A percentile compares a stretch with the other conserved stretches of the same genome.
Evolutionary conservation across 306 rosid genomes (phyloP).

Genomic region (Abrus pulchellus): DNA sequence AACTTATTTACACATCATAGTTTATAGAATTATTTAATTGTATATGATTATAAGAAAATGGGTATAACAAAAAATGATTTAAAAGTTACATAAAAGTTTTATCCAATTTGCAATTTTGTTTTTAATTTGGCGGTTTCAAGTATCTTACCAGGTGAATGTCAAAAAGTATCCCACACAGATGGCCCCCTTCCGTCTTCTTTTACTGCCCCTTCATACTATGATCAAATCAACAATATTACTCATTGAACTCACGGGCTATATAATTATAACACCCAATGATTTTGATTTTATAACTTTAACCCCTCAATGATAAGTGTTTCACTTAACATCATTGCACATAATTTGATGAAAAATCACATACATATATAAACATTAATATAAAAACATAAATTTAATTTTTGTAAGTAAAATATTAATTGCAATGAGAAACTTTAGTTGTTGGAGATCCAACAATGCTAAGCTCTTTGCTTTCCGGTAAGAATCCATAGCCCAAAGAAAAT

Average conservation of each 20-base stretch:
- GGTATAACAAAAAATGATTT: not conserved
- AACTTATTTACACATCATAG: too few relatives aligned
- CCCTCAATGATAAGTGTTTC: too few relatives aligned
- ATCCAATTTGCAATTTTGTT: not conserved
- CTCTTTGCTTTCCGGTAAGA: too few relatives aligned
- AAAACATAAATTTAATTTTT: too few relatives aligned
- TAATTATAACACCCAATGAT: not conserved
- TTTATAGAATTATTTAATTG: not conserved
- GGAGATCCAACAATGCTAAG: too few relatives aligned
- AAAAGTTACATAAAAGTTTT: not conserved
- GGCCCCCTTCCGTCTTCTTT: slow-evolving; percentile 80
- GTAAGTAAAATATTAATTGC: too few relatives aligned
- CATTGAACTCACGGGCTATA: not conserved
- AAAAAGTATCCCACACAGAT: slow-evolving; percentile 81
- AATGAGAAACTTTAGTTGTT: too few relatives aligned
- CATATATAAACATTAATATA: too few relatives aligned
- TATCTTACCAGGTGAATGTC: slow-evolving; percentile 65
- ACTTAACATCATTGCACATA: too few relatives aligned
- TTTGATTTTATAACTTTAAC: not conserved
- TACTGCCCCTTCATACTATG: slow-evolving; percentile 88
- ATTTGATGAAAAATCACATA: too few relatives aligned
- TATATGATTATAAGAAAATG: too few relatives aligned
- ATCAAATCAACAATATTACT: not conserved
- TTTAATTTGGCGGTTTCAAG: not conserved
- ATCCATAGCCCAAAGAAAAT: too few relatives aligned